Evolutionary conservation across 2,329 filamentous ascomycete genomes (phyloP).

Genomic region (Botrytis aclada): DNA sequence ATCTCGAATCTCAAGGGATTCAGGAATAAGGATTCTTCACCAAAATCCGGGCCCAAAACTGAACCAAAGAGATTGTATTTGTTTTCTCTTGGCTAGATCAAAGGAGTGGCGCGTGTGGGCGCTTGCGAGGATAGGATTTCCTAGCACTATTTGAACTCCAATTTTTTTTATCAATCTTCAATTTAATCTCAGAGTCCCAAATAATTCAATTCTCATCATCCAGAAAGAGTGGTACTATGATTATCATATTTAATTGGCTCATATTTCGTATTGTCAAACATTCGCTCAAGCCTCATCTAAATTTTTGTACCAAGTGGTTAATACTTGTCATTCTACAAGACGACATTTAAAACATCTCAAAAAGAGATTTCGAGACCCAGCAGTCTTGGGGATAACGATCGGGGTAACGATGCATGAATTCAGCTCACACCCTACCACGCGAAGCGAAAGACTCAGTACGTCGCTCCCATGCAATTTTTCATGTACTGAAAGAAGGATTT

Average conservation of each 20-base stretch:
- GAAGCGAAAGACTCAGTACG: too few species aligned
- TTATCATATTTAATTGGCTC: background rate
- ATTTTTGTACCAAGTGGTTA: background rate
- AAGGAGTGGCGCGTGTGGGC: background rate
- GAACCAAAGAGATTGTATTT: background rate
- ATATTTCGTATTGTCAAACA: background rate
- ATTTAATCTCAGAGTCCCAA: background rate
- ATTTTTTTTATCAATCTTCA: background rate
- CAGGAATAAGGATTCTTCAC: background rate
- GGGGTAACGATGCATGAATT: too few species aligned
- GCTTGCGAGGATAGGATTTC: background rate
- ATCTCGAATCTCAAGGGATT: background rate
- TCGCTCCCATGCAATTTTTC: too few species aligned
- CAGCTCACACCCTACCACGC: too few species aligned
- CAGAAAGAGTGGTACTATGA: too few species aligned
- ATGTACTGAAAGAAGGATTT: too few species aligned
- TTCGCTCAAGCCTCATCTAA: background rate
- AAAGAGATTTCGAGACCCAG: background rate
- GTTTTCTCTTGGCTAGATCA: background rate
- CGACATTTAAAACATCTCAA: background rate
- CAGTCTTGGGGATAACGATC: too few species aligned
- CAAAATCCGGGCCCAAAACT: background rate
- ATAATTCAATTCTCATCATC: background rate
- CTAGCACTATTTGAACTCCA: background rate
- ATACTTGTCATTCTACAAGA: background rate